phyloP scores from a whole-genome alignment of 2,329 filamentous ascomycete species.

The Graphiopsis chlorocephala region DNA sequence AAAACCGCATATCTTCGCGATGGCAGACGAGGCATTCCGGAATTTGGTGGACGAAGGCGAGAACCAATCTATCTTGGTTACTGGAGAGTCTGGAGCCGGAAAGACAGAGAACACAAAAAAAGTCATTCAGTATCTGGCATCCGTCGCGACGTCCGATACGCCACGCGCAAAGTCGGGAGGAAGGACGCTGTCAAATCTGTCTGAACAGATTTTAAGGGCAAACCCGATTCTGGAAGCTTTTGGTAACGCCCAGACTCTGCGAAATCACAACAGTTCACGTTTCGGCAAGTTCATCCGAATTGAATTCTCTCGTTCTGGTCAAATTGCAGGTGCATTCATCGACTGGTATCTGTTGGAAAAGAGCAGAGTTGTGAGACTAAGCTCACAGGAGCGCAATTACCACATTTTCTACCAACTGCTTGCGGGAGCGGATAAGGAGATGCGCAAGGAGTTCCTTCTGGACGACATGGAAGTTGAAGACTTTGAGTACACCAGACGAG shows the following conservation, averaged over 20 bases:
- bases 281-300: slow-evolving; percentile 99
- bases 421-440: slow-evolving; percentile 70
- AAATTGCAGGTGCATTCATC: slow-evolving; percentile 93
- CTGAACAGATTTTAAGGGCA: slow-evolving; percentile 90
- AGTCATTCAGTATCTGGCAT: slow-evolving; percentile 96
- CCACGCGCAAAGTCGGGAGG: slow-evolving; percentile 58
- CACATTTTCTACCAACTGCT: slow-evolving; percentile 97
- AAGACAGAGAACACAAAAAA: slow-evolving; percentile 99
- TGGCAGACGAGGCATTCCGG: slow-evolving; percentile 94
- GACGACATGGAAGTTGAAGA: slow-evolving; percentile 74
- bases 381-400: slow-evolving; percentile 87
- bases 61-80: slow-evolving; percentile 97
- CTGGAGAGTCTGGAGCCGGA: slow-evolving; percentile 93
- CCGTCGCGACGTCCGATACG: slow-evolving; percentile 82
- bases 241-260: slow-evolving; percentile 94
- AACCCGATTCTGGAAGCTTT: slow-evolving; percentile 98
- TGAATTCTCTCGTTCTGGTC: slow-evolving; percentile 81
- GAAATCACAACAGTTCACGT: slow-evolving; percentile 96
- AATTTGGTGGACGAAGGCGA: slow-evolving; percentile 92
- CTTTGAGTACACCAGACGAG: slow-evolving; percentile 87
- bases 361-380: slow-evolving; percentile 90
- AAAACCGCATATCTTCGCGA: slow-evolving; percentile 94
- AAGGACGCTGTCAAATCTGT: slow-evolving; percentile 77
- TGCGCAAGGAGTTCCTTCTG: slow-evolving; percentile 75
- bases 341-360: slow-evolving; percentile 99